These are phyloP conservation scores for Zea luxurians DNA, from an alignment of 176 grass and related monocot genomes.

Conservation along the genomic window DNA sequence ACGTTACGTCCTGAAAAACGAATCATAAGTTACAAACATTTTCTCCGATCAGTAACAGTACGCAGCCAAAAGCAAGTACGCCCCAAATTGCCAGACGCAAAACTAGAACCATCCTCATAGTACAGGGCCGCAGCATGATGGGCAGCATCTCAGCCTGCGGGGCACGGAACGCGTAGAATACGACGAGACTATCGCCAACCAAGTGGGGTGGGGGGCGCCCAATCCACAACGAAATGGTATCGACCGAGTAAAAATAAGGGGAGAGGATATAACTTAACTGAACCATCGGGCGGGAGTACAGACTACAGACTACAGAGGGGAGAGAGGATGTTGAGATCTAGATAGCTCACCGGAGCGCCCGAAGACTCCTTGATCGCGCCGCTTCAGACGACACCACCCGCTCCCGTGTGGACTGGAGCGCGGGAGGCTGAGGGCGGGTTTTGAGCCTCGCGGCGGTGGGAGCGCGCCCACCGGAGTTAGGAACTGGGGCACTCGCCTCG, in stretches of 20 bases:
- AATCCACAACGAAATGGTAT: background rate
- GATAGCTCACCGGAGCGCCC: slow-evolving; percentile 31
- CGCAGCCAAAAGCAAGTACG: background rate
- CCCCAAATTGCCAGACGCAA: background rate
- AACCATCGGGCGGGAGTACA: no score
- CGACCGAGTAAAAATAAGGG: no score
- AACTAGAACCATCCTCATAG: background rate
- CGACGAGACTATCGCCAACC: background rate
- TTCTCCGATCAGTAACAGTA: background rate
- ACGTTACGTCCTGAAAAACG: slow-evolving; percentile 8
- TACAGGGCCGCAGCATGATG: background rate
- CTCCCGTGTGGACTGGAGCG: background rate
- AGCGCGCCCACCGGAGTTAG: slow-evolving; percentile 28
- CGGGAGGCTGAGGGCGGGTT: background rate
- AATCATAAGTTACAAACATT: background rate
- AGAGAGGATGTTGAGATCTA: slow-evolving; percentile 25
- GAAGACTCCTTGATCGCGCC: background rate
- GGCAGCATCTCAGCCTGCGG: no score
- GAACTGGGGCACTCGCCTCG: background rate
- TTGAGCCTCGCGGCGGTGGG: slow-evolving; percentile 23
- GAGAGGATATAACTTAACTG: no score
- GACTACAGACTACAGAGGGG: no score
- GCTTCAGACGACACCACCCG: background rate
- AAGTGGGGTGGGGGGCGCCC: no score
- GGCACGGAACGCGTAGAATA: no score